A percentile compares a stretch with the other conserved stretches of the same genome.
Conservation (phyloP, 345 rosid species). For the Acer yangbiense region DNA sequence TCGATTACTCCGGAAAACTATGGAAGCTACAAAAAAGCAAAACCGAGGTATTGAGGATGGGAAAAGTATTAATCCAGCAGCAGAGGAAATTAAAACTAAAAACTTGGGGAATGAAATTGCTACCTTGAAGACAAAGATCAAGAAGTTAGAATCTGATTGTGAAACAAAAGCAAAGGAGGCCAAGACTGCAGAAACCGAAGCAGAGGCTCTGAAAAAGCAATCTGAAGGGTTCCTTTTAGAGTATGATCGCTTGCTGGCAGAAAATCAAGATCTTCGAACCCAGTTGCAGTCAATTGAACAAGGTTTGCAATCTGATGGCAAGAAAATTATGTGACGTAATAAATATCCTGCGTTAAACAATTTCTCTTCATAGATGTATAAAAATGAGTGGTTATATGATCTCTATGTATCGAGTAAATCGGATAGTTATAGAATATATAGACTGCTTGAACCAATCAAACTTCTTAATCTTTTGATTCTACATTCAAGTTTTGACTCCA, state of each 20-base stretch:
- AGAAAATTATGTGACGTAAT: constrained; percentile 44
- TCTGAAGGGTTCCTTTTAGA: constrained; percentile 72
- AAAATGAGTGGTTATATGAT: neutral
- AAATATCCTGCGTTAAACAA: constrained; percentile 2
- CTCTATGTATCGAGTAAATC: neutral
- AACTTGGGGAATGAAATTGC: constrained; percentile 49
- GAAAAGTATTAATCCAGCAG: constrained; percentile 44
- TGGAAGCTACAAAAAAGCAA: constrained; percentile 78
- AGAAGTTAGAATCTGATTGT: constrained; percentile 52
- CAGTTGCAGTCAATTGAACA: constrained; percentile 64
- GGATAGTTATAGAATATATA: neutral
- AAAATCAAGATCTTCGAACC: constrained; percentile 70
- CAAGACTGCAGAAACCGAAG: constrained; percentile 58
- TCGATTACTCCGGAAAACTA: constrained; percentile 66
- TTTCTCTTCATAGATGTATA: neutral
- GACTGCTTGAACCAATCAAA: constrained; percentile 9
- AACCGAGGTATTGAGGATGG: constrained; percentile 60
- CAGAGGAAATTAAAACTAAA: constrained; percentile 53
- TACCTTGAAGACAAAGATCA: constrained; percentile 42
- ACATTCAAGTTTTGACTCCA: no score
- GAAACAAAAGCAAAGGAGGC: constrained; percentile 55
- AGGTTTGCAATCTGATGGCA: constrained; percentile 39
- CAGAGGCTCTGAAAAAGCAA: constrained; percentile 65
- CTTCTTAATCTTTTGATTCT: no score
- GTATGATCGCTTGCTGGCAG: constrained; percentile 69